Conservation (phyloP, 2,329 filamentous ascomycete species). For the Aspergillus puulaauensis region DNA sequence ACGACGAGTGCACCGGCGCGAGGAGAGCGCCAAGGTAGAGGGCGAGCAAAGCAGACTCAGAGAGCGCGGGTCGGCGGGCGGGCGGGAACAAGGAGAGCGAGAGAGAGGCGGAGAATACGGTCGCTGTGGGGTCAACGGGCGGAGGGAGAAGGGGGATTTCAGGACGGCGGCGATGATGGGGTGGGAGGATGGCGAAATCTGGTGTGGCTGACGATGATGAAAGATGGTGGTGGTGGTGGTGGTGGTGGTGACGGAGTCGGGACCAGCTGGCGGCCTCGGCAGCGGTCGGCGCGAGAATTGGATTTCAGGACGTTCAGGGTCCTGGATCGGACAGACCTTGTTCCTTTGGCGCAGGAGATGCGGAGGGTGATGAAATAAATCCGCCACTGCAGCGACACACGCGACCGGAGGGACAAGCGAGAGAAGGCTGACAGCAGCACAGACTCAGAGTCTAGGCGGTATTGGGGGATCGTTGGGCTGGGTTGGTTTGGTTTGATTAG, state of each 20-base stretch:
- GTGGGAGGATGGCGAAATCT: not conserved
- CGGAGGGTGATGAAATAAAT: not conserved
- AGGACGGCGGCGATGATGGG: constrained; percentile 3
- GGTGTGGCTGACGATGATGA: constrained; percentile 13
- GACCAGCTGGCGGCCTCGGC: constrained; percentile 35
- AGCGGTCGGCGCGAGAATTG: constrained; percentile 17
- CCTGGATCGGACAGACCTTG: not conserved
- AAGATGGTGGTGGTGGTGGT: constrained; percentile 19
- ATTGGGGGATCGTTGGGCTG: constrained; percentile 5
- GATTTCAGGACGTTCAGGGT: constrained; percentile 4
- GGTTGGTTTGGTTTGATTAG: constrained; percentile 2
- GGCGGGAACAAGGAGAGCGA: not conserved
- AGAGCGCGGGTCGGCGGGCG: constrained; percentile 15
- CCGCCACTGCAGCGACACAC: constrained; percentile 12
- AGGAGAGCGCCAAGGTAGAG: constrained; percentile 27
- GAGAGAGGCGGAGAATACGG: not conserved
- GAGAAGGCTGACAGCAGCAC: constrained; percentile 1
- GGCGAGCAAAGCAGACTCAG: constrained; percentile 1
- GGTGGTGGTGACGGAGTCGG: constrained; percentile 20
- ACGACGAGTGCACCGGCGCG: constrained; percentile 35
- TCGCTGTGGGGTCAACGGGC: constrained; percentile 20
- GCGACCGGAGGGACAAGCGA: constrained; percentile 16
- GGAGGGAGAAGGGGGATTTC: constrained; percentile 24
- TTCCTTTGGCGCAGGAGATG: constrained; percentile 4
- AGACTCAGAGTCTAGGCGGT: constrained; percentile 4